A percentile compares a stretch with the other conserved stretches of the same genome.
Conservation (phyloP, 768 basidiomycete genomes). For the Tulasnella sp. region DNA sequence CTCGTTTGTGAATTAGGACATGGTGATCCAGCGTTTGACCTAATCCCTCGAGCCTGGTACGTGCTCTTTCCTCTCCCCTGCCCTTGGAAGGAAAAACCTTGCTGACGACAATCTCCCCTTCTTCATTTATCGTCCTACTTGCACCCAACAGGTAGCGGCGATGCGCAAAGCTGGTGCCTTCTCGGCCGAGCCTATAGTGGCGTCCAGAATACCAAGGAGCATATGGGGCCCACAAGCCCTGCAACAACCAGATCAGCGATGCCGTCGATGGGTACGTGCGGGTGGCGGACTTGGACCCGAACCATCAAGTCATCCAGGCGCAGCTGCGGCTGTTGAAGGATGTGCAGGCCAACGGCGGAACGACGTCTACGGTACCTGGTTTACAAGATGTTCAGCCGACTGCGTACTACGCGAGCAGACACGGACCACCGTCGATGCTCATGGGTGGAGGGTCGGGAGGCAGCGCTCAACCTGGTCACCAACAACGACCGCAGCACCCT, state of each 20-base stretch:
- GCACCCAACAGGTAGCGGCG: slow-evolving; percentile 67
- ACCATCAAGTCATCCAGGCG: slow-evolving; percentile 75
- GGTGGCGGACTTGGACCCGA: slow-evolving; percentile 89
- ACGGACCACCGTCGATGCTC: slow-evolving; percentile 32
- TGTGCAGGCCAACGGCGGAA: slow-evolving; percentile 69
- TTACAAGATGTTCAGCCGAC: slow-evolving; percentile 96
- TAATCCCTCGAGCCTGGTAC: slow-evolving; percentile 91
- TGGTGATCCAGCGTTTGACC: slow-evolving; percentile 88
- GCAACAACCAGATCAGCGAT: slow-evolving; percentile 98
- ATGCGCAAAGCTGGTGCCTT: slow-evolving; percentile 98
- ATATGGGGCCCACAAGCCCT: slow-evolving; percentile 98
- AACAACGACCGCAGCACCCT: background rate
- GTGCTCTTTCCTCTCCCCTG: slow-evolving; percentile 39
- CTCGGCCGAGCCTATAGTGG: slow-evolving; percentile 99
- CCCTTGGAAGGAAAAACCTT: background rate
- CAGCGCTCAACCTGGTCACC: background rate
- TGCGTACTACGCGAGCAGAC: slow-evolving; percentile 64
- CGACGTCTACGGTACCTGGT: slow-evolving; percentile 77
- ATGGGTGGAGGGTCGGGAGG: slow-evolving; percentile 13
- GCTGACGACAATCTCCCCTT: slow-evolving; percentile 2
- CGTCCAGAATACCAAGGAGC: slow-evolving; percentile 97
- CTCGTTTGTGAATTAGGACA: slow-evolving; percentile 91
- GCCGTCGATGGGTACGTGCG: slow-evolving; percentile 98
- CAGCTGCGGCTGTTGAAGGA: slow-evolving; percentile 73
- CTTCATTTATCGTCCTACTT: slow-evolving; percentile 7